These are phyloP conservation scores for Ogataea corticis DNA, from an alignment of 805 yeast species.

Conservation along the genomic window DNA sequence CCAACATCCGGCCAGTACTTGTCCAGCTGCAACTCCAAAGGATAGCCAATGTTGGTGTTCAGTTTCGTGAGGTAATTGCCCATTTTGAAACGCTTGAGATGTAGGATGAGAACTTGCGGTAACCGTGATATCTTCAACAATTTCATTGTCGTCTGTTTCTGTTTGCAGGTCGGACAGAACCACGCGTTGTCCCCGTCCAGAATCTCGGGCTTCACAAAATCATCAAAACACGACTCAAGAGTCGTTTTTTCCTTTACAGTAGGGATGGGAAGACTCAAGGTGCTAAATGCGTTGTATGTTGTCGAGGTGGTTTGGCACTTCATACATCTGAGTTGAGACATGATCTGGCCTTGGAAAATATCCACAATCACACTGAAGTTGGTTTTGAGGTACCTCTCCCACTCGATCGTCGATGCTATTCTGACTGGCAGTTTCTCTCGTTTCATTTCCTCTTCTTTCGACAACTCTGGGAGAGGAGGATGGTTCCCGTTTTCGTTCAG, in stretches of 20 bases:
- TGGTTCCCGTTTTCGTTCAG: conserved; percentile 65
- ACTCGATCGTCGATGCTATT: conserved; percentile 82
- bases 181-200: conserved; percentile 80
- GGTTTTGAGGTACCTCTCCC: conserved; percentile 83
- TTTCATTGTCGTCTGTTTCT: conserved; percentile 64
- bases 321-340: conserved; percentile 74
- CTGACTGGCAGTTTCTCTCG: conserved; percentile 76
- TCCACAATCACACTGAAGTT: conserved; percentile 81
- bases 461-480: conserved; percentile 56
- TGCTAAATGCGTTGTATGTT: conserved; percentile 80
- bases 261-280: conserved; percentile 80
- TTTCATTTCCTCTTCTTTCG: conserved; percentile 67
- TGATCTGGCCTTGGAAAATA: conserved; percentile 84
- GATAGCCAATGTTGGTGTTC: conserved; percentile 68
- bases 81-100: conserved; percentile 75
- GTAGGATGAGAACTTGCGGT: conserved; percentile 79
- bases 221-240: conserved; percentile 69
- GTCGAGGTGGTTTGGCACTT: conserved; percentile 78
- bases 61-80: conserved; percentile 54
- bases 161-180: conserved; percentile 78
- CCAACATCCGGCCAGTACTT: conserved; percentile 65
- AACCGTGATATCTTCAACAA: conserved; percentile 70
- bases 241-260: conserved; percentile 29
- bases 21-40: conserved; percentile 56
- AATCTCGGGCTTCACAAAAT: conserved; percentile 72